Base-by-base conservation (phyloP, 768 basidiomycete genomes). In the Pulveroboletus sp. region DNA sequence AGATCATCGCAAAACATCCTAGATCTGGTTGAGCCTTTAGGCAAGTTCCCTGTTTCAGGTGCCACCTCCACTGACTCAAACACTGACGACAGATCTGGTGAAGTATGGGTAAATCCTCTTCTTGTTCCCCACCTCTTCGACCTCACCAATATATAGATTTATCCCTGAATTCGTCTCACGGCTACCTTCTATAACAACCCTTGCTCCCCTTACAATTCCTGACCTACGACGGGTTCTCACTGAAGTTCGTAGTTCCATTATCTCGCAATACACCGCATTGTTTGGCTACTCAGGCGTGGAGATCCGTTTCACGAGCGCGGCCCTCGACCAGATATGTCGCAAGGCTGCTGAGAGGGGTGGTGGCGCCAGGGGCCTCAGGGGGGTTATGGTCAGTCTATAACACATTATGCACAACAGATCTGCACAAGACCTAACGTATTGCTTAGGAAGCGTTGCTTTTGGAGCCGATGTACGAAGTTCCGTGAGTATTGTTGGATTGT, bases 91-190 rank as follows among this genome's bases (percentile, higher is more conserved):
- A 82, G 93, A 97, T 71, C 77, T 97, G 9, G 78, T 88, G 4
- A 81, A 84, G 76, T 96, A 86, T 54, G 93, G 93, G 79, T 86
- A 67, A 55, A 39, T 56, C 46, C 39, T 31, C 40, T 33, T 47
- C 27, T 17, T 8, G 8, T 31, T 28, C 40, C 31, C 26, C 18
- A 28, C 39, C 15, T n/a, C 35, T 27, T 21, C 32, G 8, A 21
- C 38, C 57, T 33, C 39, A 66, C 32, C 33, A 15, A 39, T 28
- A 26, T 37, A 28, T 50, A 88, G 89, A 4, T 89, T 96, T 55
- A 97, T 97, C 50, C 94, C 94, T 21, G 94, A 98, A 70, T 97
- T 98, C 59, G 79, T 95, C 44, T 92, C 89, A 15, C 87, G 95
- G 27, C 70, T 96, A n/a, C 94, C 94, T 5, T 86, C 92, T n/a